Evolutionary conservation across 345 rosid species (phyloP).

Genomic region (Carallia brachiata): DNA sequence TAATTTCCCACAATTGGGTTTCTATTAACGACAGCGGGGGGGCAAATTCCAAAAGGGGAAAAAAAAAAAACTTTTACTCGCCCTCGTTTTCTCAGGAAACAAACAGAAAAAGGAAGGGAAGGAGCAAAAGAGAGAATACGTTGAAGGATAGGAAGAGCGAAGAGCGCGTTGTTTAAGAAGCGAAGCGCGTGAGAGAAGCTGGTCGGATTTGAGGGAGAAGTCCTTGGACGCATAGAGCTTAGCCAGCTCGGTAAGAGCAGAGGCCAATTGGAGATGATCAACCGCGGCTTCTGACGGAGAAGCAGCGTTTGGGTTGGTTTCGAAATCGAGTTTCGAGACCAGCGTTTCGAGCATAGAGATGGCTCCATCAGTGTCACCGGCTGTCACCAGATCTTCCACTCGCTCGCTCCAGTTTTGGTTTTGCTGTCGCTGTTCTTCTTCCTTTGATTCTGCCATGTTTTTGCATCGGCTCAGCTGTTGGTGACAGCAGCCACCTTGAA

Average conservation of each 20-base stretch:
- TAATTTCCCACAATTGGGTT: no score
- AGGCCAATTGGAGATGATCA: slow-evolving; percentile 46
- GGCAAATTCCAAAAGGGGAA: not conserved
- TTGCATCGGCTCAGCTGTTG: no score
- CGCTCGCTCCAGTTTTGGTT: slow-evolving; percentile 68
- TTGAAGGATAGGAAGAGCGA: slow-evolving; percentile 23
- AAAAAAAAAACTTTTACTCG: not conserved
- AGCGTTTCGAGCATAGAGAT: slow-evolving; percentile 67
- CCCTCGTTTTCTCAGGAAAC: slow-evolving; percentile 5
- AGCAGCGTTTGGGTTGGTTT: slow-evolving; percentile 13
- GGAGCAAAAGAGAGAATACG: slow-evolving; percentile 26
- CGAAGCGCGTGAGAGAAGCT: slow-evolving; percentile 57
- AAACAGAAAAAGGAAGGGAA: not conserved
- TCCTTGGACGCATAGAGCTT: slow-evolving; percentile 66
- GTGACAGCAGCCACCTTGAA: no score
- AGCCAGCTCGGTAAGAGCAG: slow-evolving; percentile 61
- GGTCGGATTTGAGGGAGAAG: slow-evolving; percentile 76
- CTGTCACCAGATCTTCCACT: slow-evolving; percentile 70
- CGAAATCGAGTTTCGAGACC: slow-evolving; percentile 35
- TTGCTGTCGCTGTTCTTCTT: slow-evolving; percentile 10
- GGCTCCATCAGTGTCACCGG: slow-evolving; percentile 57
- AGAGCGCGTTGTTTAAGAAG: slow-evolving; percentile 43
- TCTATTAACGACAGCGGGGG: no score
- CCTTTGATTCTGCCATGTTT: slow-evolving; percentile 10
- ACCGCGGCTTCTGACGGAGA: no score